phyloP scores from a whole-genome alignment of 352 stramenopile species.

The Thraustochytrium sp. region DNA sequence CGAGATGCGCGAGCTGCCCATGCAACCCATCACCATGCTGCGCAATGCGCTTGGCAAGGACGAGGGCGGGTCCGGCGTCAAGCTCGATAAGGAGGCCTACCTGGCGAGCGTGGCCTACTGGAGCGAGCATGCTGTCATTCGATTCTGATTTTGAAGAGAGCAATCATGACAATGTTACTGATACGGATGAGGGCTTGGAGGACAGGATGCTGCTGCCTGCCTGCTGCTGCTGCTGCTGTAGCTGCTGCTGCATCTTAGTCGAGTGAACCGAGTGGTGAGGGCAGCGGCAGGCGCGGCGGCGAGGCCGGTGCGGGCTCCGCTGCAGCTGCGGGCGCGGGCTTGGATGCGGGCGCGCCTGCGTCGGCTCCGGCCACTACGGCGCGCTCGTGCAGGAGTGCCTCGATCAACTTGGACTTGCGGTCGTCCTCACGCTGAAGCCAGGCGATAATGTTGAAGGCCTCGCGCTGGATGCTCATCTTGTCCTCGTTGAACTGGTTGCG shows the following conservation, averaged over 20 bases:
- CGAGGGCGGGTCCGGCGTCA: slow-evolving; percentile 75
- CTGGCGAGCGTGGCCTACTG: slow-evolving; percentile 76
- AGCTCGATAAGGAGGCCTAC: slow-evolving; percentile 68
- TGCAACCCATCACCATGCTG: slow-evolving; percentile 97
- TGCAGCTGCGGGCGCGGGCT: background rate
- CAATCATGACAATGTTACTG: too few species aligned
- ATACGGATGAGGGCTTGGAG: too few species aligned
- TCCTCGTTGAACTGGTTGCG: background rate
- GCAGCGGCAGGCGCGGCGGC: background rate
- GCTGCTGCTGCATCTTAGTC: background rate
- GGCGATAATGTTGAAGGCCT: background rate
- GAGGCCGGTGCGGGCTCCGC: background rate
- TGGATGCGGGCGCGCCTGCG: too few species aligned
- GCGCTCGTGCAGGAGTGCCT: background rate
- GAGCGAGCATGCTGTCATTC: slow-evolving; percentile 40
- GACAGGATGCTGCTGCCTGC: too few species aligned
- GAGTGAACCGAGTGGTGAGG: background rate
- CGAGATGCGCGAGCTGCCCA: slow-evolving; percentile 87
- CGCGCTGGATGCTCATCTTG: background rate
- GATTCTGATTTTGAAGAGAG: background rate
- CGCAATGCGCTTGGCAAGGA: slow-evolving; percentile 93
- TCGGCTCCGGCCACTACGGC: background rate
- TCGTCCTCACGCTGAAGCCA: slow-evolving; percentile 8
- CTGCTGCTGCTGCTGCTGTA: too few species aligned
- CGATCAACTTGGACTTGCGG: slow-evolving; percentile 6